A percentile compares a stretch with the other conserved stretches of the same genome.
phyloP scores from a whole-genome alignment of 2,329 filamentous ascomycete genomes.

The Monilinia aucupariae region DNA sequence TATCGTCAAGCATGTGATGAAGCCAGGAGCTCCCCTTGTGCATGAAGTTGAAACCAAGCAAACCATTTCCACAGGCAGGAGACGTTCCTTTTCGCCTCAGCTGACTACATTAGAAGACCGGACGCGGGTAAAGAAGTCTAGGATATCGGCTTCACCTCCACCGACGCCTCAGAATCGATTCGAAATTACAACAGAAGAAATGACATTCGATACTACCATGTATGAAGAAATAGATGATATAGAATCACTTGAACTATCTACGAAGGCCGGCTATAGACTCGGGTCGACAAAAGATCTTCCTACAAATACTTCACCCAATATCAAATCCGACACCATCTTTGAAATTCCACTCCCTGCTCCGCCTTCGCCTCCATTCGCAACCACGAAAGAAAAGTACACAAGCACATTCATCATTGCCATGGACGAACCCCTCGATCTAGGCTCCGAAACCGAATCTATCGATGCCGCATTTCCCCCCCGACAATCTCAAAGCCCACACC shows the following conservation, averaged over 20 bases:
- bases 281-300: neutral
- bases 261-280: neutral
- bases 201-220: neutral
- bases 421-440: neutral
- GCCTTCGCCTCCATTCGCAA: too few relatives aligned
- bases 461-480: neutral
- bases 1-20: constrained; percentile 3
- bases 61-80: neutral
- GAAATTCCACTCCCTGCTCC: too few relatives aligned
- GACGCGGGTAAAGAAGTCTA: neutral
- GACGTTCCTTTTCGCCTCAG: neutral
- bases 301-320: neutral
- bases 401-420: neutral
- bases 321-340: neutral
- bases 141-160: neutral
- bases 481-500: neutral
- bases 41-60: neutral
- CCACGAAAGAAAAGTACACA: neutral
- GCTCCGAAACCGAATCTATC: neutral
- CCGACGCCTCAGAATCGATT: neutral
- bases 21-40: neutral
- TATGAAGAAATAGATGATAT: neutral
- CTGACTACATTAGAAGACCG: neutral
- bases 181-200: neutral
- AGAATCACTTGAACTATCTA: neutral